These are phyloP conservation scores for Xylaria sp. DNA, from an alignment of 2,329 filamentous ascomycete genomes.

Conservation along the genomic window DNA sequence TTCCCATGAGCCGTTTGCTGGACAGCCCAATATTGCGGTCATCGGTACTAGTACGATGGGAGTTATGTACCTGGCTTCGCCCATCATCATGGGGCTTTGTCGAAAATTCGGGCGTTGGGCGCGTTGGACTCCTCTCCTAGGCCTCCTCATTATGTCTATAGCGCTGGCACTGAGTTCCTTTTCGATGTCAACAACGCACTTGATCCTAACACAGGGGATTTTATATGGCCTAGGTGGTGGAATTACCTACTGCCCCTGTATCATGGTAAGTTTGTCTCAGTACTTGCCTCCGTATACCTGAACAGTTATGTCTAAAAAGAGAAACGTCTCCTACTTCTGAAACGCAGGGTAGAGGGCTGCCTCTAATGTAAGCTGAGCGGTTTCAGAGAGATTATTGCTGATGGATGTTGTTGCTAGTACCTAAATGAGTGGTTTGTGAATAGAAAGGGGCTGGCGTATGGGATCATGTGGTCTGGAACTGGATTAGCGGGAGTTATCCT, in stretches of 20 bases:
- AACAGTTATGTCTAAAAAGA: not conserved
- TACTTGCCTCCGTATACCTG: not conserved
- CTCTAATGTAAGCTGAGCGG: not conserved
- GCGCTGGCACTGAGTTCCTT: slow-evolving; percentile 64
- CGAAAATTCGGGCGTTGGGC: slow-evolving; percentile 54
- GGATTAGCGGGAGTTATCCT: slow-evolving; percentile 62
- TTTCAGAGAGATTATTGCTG: slow-evolving; percentile 18
- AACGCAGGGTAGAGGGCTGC: not conserved
- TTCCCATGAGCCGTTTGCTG: slow-evolving; percentile 65
- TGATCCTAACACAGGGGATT: slow-evolving; percentile 70
- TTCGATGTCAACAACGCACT: slow-evolving; percentile 60
- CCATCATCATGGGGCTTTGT: slow-evolving; percentile 59
- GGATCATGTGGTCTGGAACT: slow-evolving; percentile 70
- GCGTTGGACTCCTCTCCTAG: slow-evolving; percentile 56
- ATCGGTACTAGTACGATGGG: slow-evolving; percentile 73
- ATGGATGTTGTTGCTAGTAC: slow-evolving; percentile 50
- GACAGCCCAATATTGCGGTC: slow-evolving; percentile 64
- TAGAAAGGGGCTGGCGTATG: slow-evolving; percentile 68
- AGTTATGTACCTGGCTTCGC: slow-evolving; percentile 65
- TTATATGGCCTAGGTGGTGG: slow-evolving; percentile 68
- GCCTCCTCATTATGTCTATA: slow-evolving; percentile 62
- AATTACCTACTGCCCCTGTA: slow-evolving; percentile 64
- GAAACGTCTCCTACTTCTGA: not conserved
- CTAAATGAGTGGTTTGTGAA: slow-evolving; percentile 71
- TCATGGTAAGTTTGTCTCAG: slow-evolving; percentile 31